Conservation (phyloP, 352 stramenopile species). For the Thraustochytrium striatum region DNA sequence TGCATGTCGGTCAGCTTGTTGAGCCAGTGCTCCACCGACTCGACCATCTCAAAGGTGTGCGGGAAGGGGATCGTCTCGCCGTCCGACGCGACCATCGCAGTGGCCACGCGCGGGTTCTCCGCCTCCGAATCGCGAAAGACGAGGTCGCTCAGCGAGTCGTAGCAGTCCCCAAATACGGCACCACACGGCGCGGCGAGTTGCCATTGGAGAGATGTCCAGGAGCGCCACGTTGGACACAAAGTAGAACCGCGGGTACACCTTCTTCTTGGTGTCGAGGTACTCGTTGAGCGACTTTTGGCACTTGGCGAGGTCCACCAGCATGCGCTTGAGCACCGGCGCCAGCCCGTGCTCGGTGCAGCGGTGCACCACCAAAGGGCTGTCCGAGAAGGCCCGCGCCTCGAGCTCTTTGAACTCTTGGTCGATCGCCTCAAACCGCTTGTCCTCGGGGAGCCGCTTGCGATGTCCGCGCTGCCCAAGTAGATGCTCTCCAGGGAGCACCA, state of each 20-base stretch:
- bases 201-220: conserved; percentile 98
- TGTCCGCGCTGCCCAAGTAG: conserved; percentile 86
- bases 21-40: conserved; percentile 92
- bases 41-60: conserved; percentile 77
- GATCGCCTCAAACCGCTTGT: conserved; percentile 95
- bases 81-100: conserved; percentile 94
- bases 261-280: conserved; percentile 98
- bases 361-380: conserved; percentile 95
- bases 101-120: conserved; percentile 58
- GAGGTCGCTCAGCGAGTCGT: conserved; percentile 93
- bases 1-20: conserved; percentile 93
- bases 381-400: conserved; percentile 89
- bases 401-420: conserved; percentile 97
- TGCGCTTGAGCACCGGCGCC: conserved; percentile 74
- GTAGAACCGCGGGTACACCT: conserved; percentile 91
- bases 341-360: conserved; percentile 71
- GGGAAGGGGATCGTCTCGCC: conserved; percentile 93
- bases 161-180: conserved; percentile 95
- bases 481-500: conserved; percentile 99
- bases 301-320: conserved; percentile 94
- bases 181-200: conserved; percentile 93
- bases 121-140: conserved; percentile 90
- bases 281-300: conserved; percentile 98
- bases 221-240: conserved; percentile 99
- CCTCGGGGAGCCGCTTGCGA: conserved; percentile 94